phyloP scores from a whole-genome alignment of 2,329 filamentous ascomycete genomes.

The Podosphaera xanthii region DNA sequence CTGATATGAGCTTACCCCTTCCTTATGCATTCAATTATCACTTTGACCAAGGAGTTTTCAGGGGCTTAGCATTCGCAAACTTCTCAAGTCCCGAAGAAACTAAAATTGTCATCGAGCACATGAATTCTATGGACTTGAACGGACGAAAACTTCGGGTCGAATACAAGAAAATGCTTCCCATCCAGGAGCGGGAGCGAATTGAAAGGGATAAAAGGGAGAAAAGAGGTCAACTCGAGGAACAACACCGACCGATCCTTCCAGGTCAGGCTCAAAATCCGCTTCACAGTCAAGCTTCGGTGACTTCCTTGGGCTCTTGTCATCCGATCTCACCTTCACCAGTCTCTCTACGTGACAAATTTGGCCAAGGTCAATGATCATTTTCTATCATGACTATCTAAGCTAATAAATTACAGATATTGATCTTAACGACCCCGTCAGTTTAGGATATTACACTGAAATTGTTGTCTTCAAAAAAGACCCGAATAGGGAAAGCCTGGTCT shows the following conservation, averaged over 20 bases:
- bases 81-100: constrained; percentile 94
- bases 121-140: constrained; percentile 92
- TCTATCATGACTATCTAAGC: not conserved
- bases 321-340: constrained; percentile 15
- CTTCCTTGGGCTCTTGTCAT: constrained; percentile 39
- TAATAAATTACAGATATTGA: constrained; percentile 34
- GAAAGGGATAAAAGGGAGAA: constrained; percentile 93
- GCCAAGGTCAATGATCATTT: constrained; percentile 5
- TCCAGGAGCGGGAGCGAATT: constrained; percentile 83
- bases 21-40: constrained; percentile 99
- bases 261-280: constrained; percentile 26
- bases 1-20: constrained; percentile 74
- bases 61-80: constrained; percentile 90
- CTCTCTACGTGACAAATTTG: constrained; percentile 10
- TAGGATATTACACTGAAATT: constrained; percentile 77
- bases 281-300: constrained; percentile 69
- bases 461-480: constrained; percentile 70
- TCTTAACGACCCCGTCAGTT: constrained; percentile 70
- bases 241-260: constrained; percentile 50
- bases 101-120: constrained; percentile 67
- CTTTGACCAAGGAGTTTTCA: constrained; percentile 93
- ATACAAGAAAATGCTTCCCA: constrained; percentile 98
- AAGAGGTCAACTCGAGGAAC: constrained; percentile 86
- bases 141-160: constrained; percentile 87
- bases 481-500: constrained; percentile 57